phyloP scores from a whole-genome alignment of 2,329 filamentous ascomycete species.

The Periglandula ipomoeae region DNA sequence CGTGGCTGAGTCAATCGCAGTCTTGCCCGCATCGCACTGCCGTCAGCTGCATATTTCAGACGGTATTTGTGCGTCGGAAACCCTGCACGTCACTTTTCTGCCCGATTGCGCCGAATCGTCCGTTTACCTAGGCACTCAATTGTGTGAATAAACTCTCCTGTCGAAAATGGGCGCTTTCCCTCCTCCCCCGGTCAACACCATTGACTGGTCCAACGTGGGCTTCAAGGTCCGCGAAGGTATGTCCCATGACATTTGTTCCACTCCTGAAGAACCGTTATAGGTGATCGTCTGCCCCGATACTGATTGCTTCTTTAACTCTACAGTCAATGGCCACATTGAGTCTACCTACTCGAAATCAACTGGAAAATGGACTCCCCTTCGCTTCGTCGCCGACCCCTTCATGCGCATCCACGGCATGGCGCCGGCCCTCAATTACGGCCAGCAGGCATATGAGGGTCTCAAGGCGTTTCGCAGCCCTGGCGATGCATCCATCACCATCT shows the following conservation, averaged over 20 bases:
- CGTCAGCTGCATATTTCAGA: not conserved
- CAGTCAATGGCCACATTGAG: constrained; percentile 91
- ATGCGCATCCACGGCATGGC: constrained; percentile 92
- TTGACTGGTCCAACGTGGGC: constrained; percentile 90
- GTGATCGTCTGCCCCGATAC: not conserved
- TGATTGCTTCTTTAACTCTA: constrained; percentile 39
- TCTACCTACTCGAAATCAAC: constrained; percentile 69
- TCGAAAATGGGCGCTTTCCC: constrained; percentile 54
- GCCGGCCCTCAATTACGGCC: constrained; percentile 90
- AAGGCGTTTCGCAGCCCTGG: constrained; percentile 82
- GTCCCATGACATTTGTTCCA: constrained; percentile 9
- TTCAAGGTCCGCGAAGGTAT: constrained; percentile 86
- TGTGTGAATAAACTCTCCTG: too few relatives aligned
- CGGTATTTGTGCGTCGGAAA: not conserved
- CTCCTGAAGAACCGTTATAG: not conserved
- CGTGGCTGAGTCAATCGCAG: not conserved
- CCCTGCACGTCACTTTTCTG: too few relatives aligned
- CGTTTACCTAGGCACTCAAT: too few relatives aligned
- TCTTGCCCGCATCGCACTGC: not conserved
- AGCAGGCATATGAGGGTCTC: constrained; percentile 97
- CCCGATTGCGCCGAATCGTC: not conserved
- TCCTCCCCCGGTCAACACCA: constrained; percentile 67
- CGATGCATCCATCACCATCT: constrained; percentile 66
- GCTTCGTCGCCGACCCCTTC: constrained; percentile 75
- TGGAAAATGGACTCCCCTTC: constrained; percentile 66